Conservation (phyloP, 2,329 filamentous ascomycete genomes). For the Calonectria ilicicola region DNA sequence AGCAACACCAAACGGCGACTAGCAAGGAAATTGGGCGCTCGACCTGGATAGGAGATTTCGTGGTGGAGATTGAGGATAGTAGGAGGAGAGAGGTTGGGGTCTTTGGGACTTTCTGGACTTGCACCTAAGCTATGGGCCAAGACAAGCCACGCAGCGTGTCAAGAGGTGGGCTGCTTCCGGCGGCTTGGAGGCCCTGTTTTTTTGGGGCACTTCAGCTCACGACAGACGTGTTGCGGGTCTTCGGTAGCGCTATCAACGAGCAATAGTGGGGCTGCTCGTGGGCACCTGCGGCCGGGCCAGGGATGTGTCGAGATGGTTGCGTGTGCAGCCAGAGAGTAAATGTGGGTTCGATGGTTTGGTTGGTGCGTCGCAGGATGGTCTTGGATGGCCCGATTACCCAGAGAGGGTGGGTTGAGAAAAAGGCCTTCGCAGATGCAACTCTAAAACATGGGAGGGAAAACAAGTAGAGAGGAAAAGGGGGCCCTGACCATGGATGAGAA, state of each 20-base stretch:
- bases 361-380: constrained; percentile 21
- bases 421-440: background rate
- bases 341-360: constrained; percentile 22
- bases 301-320: constrained; percentile 23
- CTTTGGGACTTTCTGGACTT: constrained; percentile 10
- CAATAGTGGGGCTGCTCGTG: constrained; percentile 33
- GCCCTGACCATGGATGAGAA: background rate
- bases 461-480: background rate
- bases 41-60: constrained; percentile 43
- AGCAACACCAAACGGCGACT: constrained; percentile 40
- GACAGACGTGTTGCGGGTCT: constrained; percentile 9
- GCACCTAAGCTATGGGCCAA: constrained; percentile 7
- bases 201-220: background rate
- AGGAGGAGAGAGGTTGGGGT: constrained; percentile 44
- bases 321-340: constrained; percentile 14
- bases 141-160: constrained; percentile 22
- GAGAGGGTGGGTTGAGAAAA: background rate
- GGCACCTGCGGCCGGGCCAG: constrained; percentile 27
- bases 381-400: constrained; percentile 20
- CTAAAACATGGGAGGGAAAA: background rate
- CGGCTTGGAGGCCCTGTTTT: constrained; percentile 32
- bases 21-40: constrained; percentile 44
- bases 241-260: constrained; percentile 24
- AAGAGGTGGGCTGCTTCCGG: constrained; percentile 42
- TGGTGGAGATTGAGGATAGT: constrained; percentile 42